phyloP scores from a whole-genome alignment of 169 alveolate genomes.

The Pseudocohnilembus persalinus region DNA sequence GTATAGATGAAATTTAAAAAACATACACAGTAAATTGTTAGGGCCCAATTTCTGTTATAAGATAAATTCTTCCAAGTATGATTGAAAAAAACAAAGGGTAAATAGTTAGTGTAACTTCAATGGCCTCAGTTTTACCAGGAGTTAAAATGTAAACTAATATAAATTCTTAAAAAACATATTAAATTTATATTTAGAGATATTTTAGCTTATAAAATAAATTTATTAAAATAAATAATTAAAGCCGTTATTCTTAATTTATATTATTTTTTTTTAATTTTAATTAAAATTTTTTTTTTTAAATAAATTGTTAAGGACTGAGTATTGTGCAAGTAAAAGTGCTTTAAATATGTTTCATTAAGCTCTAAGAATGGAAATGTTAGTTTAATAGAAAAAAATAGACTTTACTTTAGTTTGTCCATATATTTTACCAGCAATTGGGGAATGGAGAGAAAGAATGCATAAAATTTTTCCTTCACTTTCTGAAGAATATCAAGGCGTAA shows the following conservation, averaged over 20 bases:
- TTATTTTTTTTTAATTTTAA: not conserved
- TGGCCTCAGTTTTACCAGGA: constrained; percentile 17
- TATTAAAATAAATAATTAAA: too few species aligned
- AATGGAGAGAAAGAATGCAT: not conserved
- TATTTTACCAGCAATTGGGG: not conserved
- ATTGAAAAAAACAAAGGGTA: constrained; percentile 18
- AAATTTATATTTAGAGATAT: too few species aligned
- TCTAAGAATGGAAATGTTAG: not conserved
- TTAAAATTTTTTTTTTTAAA: not conserved
- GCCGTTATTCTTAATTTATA: too few species aligned
- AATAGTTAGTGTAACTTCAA: constrained; percentile 12
- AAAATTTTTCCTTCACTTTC: not conserved
- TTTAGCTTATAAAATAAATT: too few species aligned
- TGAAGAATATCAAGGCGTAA: not conserved
- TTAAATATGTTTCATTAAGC: constrained; percentile 1
- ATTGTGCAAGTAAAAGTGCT: constrained; percentile 22
- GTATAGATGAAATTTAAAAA: constrained; percentile 13
- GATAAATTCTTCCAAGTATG: constrained; percentile 4
- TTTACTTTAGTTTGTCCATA: constrained; percentile 11
- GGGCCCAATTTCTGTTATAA: constrained; percentile 5
- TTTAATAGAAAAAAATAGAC: not conserved
- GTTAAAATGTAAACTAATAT: constrained; percentile 26
- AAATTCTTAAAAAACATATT: too few species aligned
- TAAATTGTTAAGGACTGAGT: constrained; percentile 2
- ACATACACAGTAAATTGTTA: not conserved